Conservation (phyloP, 1,139 yeast species). For the Taphrina wiesneri region DNA sequence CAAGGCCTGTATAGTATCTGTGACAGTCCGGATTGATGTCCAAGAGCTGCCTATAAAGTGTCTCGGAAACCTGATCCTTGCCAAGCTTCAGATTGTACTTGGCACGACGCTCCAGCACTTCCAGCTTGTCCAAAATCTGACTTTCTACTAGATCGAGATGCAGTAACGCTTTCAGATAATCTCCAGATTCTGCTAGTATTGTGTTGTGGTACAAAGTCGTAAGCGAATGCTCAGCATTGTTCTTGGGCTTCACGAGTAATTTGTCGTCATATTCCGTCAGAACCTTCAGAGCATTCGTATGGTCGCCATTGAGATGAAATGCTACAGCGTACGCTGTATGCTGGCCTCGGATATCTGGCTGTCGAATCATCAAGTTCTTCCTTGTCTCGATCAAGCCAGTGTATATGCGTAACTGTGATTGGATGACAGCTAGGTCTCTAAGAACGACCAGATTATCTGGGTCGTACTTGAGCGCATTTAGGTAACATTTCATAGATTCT, state of each 20-base stretch:
- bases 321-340: constrained; percentile 93
- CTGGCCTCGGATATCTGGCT: constrained; percentile 82
- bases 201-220: constrained; percentile 61
- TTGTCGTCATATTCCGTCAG: constrained; percentile 44
- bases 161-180: constrained; percentile 62
- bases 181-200: constrained; percentile 65
- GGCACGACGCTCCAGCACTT: constrained; percentile 62
- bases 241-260: constrained; percentile 15
- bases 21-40: constrained; percentile 84
- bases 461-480: constrained; percentile 75
- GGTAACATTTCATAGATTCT: constrained; percentile 78
- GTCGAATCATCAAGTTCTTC: constrained; percentile 66
- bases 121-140: constrained; percentile 59
- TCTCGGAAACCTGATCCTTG: constrained; percentile 60
- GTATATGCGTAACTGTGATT: constrained; percentile 76
- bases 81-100: constrained; percentile 55
- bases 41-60: constrained; percentile 66
- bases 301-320: constrained; percentile 71
- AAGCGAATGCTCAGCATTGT: constrained; percentile 42
- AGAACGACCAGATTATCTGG: constrained; percentile 75
- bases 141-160: constrained; percentile 57
- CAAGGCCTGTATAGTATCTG: constrained; percentile 65
- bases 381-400: constrained; percentile 60
- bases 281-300: constrained; percentile 66
- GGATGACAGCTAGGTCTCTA: constrained; percentile 78